phyloP scores from a whole-genome alignment of 441 rosid species.

The Viola pubescens region DNA sequence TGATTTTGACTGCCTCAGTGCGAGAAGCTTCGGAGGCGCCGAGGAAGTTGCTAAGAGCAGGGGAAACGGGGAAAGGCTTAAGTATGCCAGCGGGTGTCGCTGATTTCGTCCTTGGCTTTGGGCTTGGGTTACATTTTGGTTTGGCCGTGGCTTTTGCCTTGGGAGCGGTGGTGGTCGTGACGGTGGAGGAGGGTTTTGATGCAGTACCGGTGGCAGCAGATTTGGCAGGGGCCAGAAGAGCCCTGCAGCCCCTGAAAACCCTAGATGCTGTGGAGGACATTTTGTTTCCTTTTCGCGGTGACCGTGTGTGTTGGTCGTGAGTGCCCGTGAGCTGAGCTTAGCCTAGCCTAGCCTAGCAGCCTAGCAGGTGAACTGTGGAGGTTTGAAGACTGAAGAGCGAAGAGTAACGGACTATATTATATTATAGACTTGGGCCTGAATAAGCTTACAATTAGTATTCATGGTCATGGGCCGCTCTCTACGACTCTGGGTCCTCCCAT shows the following conservation, averaged over 20 bases:
- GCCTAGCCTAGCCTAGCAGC: too few relatives aligned
- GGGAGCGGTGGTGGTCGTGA: slow-evolving; percentile 12
- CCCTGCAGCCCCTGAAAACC: slow-evolving; percentile 54
- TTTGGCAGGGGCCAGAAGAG: slow-evolving; percentile 45
- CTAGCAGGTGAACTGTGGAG: too few relatives aligned
- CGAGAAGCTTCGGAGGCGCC: slow-evolving; percentile 59
- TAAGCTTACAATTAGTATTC: too few relatives aligned
- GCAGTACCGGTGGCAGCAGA: slow-evolving; percentile 16
- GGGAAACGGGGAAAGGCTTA: slow-evolving; percentile 51
- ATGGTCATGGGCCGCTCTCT: too few relatives aligned
- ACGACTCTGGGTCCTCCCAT: too few relatives aligned
- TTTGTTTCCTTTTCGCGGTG: too few relatives aligned
- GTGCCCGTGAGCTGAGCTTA: too few relatives aligned
- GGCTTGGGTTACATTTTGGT: slow-evolving; percentile 18
- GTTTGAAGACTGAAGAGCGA: too few relatives aligned
- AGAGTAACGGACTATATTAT: too few relatives aligned
- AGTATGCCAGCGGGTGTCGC: slow-evolving; percentile 36
- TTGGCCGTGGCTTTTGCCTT: slow-evolving; percentile 6
- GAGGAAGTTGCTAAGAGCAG: slow-evolving; percentile 55
- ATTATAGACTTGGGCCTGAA: too few relatives aligned
- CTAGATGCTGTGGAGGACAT: slow-evolving; percentile 18
- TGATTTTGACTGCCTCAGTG: slow-evolving; percentile 49
- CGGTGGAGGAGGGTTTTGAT: slow-evolving; percentile 9
- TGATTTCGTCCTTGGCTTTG: slow-evolving; percentile 18
- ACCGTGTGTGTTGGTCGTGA: too few relatives aligned